Evolutionary conservation across 2,329 filamentous ascomycete species (phyloP), one percentile per base, ranked within the genome.

Genomic region (Uncinocarpus reesii): DNA sequence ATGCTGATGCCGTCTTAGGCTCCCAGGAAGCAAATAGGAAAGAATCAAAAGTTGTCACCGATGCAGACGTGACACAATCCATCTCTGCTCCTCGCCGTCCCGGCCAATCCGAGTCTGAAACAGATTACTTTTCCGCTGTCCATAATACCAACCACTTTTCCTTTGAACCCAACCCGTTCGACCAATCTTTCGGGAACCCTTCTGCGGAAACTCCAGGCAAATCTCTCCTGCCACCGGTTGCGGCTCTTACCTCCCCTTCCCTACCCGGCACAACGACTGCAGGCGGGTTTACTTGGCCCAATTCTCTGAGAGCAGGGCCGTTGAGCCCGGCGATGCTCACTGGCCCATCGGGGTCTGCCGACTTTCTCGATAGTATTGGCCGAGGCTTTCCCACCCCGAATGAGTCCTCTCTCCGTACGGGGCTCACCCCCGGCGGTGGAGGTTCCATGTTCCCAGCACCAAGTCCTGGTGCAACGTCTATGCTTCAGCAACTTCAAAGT

Each of bases 311-410:
- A 56, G 89, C 88, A 52, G 92, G 92, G 58, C 92, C 92, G 35
- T 70, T 98, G 57, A 96, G 92, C 67, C 92, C 92, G 71, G 92
- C 90, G 55, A 96, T 98, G 89, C 81, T 98, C 48, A 86, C 88
- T 40, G 92, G 88, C 20, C 92, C 79, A 34, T 74, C 78, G 18
- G 73, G 71, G 37, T 59, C 83, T 48, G 84, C 78, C 64, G 88
- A 95, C 63, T 96, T 95, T 69, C 95, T 95, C 63, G 87, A 94
- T 60, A 82, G 81, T 45, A 74, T 94, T 54, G 80, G 85, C 55
- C 81, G 87, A 58, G 85, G 86, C 47, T 95, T 95, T 62, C 86
- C 88, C 3, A 96, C 92, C 3, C 90, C 90, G 0, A 95, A 95
- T 78, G 92, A 98, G 69, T 96, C 90, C 6, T 93, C 87, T 2